A percentile compares a stretch with the other conserved stretches of the same genome.
Evolutionary conservation across 2,329 filamentous ascomycete genomes (phyloP).

Genomic region (Mycosphaerelloides madeirae): DNA sequence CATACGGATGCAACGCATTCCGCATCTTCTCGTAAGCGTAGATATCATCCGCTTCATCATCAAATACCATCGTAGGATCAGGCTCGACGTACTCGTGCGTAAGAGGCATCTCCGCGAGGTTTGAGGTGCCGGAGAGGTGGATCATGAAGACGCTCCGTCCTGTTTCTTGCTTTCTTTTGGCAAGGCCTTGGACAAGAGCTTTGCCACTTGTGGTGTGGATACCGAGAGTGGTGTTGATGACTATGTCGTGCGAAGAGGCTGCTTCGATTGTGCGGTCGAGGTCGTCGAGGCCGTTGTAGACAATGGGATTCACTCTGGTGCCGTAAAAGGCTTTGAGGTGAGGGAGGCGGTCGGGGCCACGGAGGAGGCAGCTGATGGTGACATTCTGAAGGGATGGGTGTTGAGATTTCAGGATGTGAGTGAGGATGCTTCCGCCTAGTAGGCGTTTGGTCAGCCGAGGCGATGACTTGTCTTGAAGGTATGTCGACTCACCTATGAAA

Average conservation of each 20-base stretch:
- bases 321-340: slow-evolving; percentile 5
- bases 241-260: slow-evolving; percentile 20
- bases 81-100: slow-evolving; percentile 26
- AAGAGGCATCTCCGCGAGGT: slow-evolving; percentile 41
- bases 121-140: slow-evolving; percentile 44
- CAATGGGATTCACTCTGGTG: slow-evolving; percentile 10
- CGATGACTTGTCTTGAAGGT: too few species aligned
- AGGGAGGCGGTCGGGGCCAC: slow-evolving; percentile 6
- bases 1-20: slow-evolving; percentile 37
- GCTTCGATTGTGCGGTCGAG: slow-evolving; percentile 8
- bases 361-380: slow-evolving; percentile 13
- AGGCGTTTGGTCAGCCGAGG: too few species aligned
- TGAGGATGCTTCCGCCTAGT: neutral
- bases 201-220: slow-evolving; percentile 42
- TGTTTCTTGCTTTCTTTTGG: too few species aligned
- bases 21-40: slow-evolving; percentile 39
- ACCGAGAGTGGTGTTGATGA: slow-evolving; percentile 43
- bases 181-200: slow-evolving; percentile 35
- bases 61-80: slow-evolving; percentile 34
- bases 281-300: slow-evolving; percentile 22
- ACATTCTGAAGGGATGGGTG: slow-evolving; percentile 3
- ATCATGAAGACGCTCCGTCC: slow-evolving; percentile 38
- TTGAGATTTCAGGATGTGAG: slow-evolving; percentile 2
- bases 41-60: slow-evolving; percentile 42
- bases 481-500: too few species aligned